Base-by-base conservation (phyloP, 257 asterid genomes). In the Rehmannia glutinosa region DNA sequence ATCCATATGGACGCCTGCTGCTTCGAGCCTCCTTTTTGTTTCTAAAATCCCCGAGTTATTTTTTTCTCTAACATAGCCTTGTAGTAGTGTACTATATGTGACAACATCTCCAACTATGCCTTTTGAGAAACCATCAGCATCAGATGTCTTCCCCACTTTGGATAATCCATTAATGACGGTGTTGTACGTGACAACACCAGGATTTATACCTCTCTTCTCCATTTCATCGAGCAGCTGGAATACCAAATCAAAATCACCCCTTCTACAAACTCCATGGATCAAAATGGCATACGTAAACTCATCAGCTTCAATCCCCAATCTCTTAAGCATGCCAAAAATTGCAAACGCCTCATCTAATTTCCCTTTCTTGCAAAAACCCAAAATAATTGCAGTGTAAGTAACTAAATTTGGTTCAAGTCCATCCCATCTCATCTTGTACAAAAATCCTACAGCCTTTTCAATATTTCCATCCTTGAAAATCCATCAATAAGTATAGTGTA, bases 281-380 rank as follows among this genome's bases (percentile, higher is more conserved):
- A 92, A 65, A 43, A 89, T 81, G 4, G 88, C 91, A 63, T 87
- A 87, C 1, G 82, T 65, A 71, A 89, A 86, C 76, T 87, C 98
- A 78, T 92, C 98, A 50, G 69, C 69, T 76, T 80, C 77, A 46
- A 85, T 81, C 38, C 87, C 89, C 62, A 82, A 63, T 66, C 64
- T 73, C 66, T 82, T 70, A 61, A 84, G 80, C 84, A 86, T 72
- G 81, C 72, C 73, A 62, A 89, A 77, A 69, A 85, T 60, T 5
- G 86, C 70, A 73, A 83, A 74, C 11, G 98, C 96, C 84, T 92
- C 97, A 9, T 79, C 73, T 54, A 89, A 8, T 71, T 87, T 92
- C 38, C 95, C 87, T 75, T 87, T 89, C 84, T 77, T 85, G 83
- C 96, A 87, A 63, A 84, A 87, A 36, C 98, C 98, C 79, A 81